Evolutionary conservation across 371 early-diverging fungal genomes (phyloP).

Genomic region (Mucor lusitanicus): DNA sequence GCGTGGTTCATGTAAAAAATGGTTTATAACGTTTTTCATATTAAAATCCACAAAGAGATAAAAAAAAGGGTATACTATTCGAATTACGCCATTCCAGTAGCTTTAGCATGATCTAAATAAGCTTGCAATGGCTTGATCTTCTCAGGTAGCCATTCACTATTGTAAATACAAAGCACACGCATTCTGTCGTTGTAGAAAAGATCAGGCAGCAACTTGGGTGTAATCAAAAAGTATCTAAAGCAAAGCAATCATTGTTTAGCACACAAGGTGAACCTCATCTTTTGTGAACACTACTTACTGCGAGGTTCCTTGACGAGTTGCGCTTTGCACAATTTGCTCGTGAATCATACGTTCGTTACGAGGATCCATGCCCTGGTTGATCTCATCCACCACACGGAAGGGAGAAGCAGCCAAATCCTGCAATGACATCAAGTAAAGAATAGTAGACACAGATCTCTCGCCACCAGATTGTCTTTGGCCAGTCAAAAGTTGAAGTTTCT

Average conservation of each 20-base stretch:
- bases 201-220: slow-evolving; percentile 97
- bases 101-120: slow-evolving; percentile 28
- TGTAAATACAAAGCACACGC: slow-evolving; percentile 93
- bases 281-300: slow-evolving; percentile 54
- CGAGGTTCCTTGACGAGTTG: slow-evolving; percentile 63
- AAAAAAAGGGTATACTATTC: neutral
- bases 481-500: slow-evolving; percentile 85
- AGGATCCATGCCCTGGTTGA: slow-evolving; percentile 99
- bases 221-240: slow-evolving; percentile 93
- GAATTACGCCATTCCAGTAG: neutral
- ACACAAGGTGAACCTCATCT: neutral
- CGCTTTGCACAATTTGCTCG: slow-evolving; percentile 84
- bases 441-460: slow-evolving; percentile 95
- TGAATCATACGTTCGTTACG: slow-evolving; percentile 97
- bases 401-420: slow-evolving; percentile 89
- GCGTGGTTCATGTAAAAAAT: too few species aligned
- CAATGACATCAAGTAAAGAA: slow-evolving; percentile 96
- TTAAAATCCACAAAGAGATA: too few species aligned
- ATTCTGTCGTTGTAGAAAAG: slow-evolving; percentile 93
- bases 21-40: too few species aligned
- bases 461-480: slow-evolving; percentile 98
- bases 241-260: neutral
- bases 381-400: slow-evolving; percentile 99
- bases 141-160: slow-evolving; percentile 88
- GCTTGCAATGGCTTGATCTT: slow-evolving; percentile 35